Conservation (phyloP, 192 early-diverging fungal genomes). For the Backusella westeae region DNA sequence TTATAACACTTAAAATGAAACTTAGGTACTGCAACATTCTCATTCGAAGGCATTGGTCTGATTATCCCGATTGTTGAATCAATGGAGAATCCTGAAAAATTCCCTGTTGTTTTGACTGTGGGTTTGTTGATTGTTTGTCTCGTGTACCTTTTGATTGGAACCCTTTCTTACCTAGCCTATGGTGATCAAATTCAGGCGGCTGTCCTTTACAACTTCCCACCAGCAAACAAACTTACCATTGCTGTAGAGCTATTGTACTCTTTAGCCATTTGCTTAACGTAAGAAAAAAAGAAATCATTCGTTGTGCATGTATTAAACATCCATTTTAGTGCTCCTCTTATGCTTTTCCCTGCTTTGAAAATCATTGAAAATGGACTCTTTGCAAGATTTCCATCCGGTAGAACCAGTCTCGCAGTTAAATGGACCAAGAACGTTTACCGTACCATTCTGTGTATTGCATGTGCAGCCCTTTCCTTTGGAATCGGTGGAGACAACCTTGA, state of each 20-base stretch:
- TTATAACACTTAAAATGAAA: background rate
- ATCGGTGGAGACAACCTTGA: conserved; percentile 73
- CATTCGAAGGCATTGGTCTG: conserved; percentile 47
- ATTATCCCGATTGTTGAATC: conserved; percentile 67
- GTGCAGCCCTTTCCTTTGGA: conserved; percentile 66
- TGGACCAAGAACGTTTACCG: conserved; percentile 70
- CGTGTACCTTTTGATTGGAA: conserved; percentile 71
- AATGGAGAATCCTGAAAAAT: conserved; percentile 82
- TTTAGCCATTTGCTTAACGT: conserved; percentile 81
- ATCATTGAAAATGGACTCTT: conserved; percentile 80
- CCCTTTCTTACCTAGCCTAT: conserved; percentile 75
- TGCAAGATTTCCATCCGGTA: conserved; percentile 45
- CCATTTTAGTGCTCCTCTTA: conserved; percentile 60
- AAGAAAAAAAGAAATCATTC: background rate
- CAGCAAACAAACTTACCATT: conserved; percentile 50
- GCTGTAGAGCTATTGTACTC: conserved; percentile 79
- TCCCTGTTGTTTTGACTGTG: conserved; percentile 63
- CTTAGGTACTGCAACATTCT: conserved; percentile 63
- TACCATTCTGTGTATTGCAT: conserved; percentile 51
- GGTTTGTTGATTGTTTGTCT: conserved; percentile 63
- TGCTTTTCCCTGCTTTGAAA: conserved; percentile 81
- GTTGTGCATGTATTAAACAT: background rate
- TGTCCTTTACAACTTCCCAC: conserved; percentile 79
- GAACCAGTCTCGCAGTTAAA: conserved; percentile 58
- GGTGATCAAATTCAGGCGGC: conserved; percentile 76